Evolutionary conservation across 177 flowering plant species (phyloP).

Genomic region (Tripterygium wilfordii): DNA sequence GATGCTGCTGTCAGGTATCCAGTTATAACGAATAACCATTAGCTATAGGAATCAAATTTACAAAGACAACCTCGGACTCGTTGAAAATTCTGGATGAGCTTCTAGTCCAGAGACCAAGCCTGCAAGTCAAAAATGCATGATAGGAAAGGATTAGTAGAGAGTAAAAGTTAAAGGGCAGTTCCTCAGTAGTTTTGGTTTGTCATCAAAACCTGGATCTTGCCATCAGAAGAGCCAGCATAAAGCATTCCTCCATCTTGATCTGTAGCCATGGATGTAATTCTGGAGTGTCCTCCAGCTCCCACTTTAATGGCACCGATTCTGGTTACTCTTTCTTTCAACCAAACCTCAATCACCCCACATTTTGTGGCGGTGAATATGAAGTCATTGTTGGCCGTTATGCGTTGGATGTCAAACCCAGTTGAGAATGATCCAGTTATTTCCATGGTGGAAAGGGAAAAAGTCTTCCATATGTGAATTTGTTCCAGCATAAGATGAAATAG

Average conservation of each 20-base stretch:
- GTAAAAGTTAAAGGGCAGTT: too few relatives aligned
- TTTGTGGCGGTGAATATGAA: constrained; percentile 60
- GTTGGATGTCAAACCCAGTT: constrained; percentile 45
- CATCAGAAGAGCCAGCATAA: constrained; percentile 57
- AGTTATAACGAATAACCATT: too few relatives aligned
- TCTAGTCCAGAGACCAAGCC: constrained; percentile 29
- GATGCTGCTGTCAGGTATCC: too few relatives aligned
- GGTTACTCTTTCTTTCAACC: constrained; percentile 50
- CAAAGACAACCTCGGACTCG: too few relatives aligned
- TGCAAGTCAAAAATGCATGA: constrained; percentile 10
- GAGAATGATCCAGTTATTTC: constrained; percentile 37
- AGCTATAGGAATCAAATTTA: too few relatives aligned
- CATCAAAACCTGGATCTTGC: constrained; percentile 69
- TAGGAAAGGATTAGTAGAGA: too few relatives aligned
- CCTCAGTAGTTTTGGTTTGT: too few relatives aligned
- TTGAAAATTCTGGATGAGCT: too few relatives aligned
- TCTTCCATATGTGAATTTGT: constrained; percentile 22
- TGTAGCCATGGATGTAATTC: constrained; percentile 38
- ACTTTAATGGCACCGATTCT: constrained; percentile 47
- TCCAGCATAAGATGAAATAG: too few relatives aligned
- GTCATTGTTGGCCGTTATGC: constrained; percentile 40
- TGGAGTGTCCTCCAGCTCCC: constrained; percentile 37
- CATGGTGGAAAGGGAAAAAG: constrained; percentile 48
- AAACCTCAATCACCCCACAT: constrained; percentile 60
- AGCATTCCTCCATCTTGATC: constrained; percentile 58